Conservation (phyloP, 106 monocot species). For the Hemerocallis citrina region DNA sequence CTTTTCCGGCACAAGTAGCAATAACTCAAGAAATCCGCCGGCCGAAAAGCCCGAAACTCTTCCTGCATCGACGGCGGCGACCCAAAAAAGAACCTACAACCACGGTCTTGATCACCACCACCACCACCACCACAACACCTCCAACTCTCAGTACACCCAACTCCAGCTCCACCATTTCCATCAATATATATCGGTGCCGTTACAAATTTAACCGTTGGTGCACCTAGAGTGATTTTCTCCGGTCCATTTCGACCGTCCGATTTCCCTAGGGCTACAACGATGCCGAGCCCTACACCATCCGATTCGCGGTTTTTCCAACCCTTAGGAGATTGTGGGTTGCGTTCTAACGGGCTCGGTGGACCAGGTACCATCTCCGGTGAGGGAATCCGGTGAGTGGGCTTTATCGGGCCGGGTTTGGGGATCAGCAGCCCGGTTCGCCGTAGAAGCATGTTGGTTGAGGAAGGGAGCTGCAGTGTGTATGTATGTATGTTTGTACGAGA, state of each 20-base stretch:
- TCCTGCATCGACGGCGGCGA: neutral
- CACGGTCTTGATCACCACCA: too few relatives aligned
- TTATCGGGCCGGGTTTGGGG: constrained; percentile 13
- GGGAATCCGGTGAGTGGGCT: neutral
- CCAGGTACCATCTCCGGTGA: neutral
- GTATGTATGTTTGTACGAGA: too few relatives aligned
- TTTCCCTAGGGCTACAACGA: constrained; percentile 49
- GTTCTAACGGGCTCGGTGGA: constrained; percentile 52
- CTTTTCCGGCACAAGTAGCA: constrained; percentile 54
- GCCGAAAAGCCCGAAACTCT: constrained; percentile 6
- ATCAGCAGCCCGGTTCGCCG: constrained; percentile 1
- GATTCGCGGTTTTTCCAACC: constrained; percentile 74
- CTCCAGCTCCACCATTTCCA: neutral
- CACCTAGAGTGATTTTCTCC: neutral
- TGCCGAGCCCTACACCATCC: constrained; percentile 74
- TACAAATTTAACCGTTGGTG: neutral
- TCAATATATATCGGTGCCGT: neutral
- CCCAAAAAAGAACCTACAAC: neutral
- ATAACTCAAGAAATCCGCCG: constrained; percentile 40
- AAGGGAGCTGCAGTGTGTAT: too few relatives aligned
- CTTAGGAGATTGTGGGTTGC: constrained; percentile 41
- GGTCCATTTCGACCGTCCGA: neutral
- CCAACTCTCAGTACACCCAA: constrained; percentile 7
- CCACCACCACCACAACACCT: neutral
- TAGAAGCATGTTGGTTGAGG: neutral